Percentiles rank a stretch among this genome's conserved stretches.
phyloP scores from a whole-genome alignment of 805 yeast genomes.

The Candida dajiaensis region DNA sequence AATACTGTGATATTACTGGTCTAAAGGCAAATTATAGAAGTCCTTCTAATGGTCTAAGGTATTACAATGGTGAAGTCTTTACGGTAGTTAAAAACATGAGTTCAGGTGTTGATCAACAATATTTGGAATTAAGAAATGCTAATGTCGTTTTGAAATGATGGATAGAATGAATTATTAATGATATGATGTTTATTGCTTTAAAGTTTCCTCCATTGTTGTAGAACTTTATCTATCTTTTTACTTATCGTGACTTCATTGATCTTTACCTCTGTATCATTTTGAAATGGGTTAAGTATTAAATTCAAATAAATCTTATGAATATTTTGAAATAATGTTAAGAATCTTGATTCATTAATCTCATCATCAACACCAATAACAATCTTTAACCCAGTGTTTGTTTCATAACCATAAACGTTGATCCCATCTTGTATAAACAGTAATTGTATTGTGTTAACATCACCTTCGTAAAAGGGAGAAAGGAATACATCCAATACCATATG shows the following conservation, averaged over 20 bases:
- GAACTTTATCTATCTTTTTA: neutral
- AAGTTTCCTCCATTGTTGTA: neutral
- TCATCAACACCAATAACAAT: constrained; percentile 50
- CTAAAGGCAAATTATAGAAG: constrained; percentile 69
- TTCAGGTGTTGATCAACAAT: constrained; percentile 91
- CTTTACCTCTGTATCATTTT: constrained; percentile 21
- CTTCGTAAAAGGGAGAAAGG: constrained; percentile 41
- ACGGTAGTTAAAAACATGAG: constrained; percentile 72
- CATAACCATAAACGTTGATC: constrained; percentile 60
- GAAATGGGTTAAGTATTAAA: constrained; percentile 60
- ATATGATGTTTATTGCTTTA: neutral
- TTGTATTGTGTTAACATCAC: constrained; percentile 29
- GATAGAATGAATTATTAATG: no score
- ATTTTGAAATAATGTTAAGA: constrained; percentile 26
- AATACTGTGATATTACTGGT: constrained; percentile 93
- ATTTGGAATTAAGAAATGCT: constrained; percentile 80
- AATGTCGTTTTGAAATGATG: constrained; percentile 66
- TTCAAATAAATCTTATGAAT: constrained; percentile 51
- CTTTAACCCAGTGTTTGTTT: constrained; percentile 62
- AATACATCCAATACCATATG: constrained; percentile 73
- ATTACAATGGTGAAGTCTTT: constrained; percentile 77
- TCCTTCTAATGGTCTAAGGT: constrained; percentile 71
- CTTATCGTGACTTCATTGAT: constrained; percentile 2
- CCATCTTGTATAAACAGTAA: constrained; percentile 64
- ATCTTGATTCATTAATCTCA: constrained; percentile 22